phyloP scores from a whole-genome alignment of 2,329 filamentous ascomycete genomes.

The Penicillium sp. region DNA sequence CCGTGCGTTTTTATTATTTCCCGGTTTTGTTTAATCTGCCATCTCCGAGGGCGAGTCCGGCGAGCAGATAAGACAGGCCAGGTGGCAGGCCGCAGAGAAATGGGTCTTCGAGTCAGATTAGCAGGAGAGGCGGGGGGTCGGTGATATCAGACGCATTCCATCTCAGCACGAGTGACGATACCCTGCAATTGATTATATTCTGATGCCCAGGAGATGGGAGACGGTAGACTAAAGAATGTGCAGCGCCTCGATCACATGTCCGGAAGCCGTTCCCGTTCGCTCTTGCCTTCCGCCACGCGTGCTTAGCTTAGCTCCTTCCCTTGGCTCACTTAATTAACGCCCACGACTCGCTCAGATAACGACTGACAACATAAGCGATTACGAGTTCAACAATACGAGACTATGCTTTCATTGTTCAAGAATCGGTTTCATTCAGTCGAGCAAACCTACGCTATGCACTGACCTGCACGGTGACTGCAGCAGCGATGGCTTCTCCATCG shows the following conservation, averaged over 20 bases:
- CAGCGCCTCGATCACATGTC: conserved; percentile 12
- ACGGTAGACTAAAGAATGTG: neutral
- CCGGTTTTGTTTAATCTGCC: neutral
- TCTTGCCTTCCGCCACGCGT: neutral
- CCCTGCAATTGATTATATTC: neutral
- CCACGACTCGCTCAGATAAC: neutral
- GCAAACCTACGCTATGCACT: neutral
- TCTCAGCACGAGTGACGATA: neutral
- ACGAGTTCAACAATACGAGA: neutral
- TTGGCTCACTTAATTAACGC: neutral
- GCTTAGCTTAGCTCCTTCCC: neutral
- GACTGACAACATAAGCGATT: neutral
- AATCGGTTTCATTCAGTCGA: too few relatives aligned
- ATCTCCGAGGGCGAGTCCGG: neutral
- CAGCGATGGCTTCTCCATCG: conserved; percentile 30
- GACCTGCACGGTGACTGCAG: conserved; percentile 30
- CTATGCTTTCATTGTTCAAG: too few relatives aligned
- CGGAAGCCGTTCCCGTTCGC: conserved; percentile 2
- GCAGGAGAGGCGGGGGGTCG: neutral
- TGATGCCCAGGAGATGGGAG: neutral
- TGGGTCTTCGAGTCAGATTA: neutral
- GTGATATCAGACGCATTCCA: neutral
- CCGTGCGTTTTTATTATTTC: neutral
- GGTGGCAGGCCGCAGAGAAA: neutral
- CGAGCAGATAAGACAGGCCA: neutral